These are phyloP conservation scores for Aspergillus japonicus DNA, from an alignment of 2,329 filamentous ascomycete genomes.

Conservation along the genomic window DNA sequence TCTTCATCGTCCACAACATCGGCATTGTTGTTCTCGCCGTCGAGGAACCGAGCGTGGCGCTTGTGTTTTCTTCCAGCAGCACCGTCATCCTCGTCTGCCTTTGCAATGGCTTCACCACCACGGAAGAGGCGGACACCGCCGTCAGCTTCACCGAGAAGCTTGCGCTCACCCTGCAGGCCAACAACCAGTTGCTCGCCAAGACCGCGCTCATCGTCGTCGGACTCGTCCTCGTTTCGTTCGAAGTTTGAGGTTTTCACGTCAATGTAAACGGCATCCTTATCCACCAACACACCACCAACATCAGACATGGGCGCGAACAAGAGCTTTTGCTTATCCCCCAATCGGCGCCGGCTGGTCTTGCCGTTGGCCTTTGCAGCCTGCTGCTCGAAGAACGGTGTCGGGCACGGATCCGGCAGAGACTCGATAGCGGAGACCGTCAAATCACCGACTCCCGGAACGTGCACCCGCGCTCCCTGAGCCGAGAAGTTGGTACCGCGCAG, in stretches of 20 bases:
- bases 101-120: constrained; percentile 67
- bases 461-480: constrained; percentile 78
- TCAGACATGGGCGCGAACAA: constrained; percentile 98
- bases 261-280: constrained; percentile 95
- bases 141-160: constrained; percentile 76
- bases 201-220: constrained; percentile 68
- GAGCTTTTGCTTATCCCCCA: constrained; percentile 96
- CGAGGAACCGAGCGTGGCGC: constrained; percentile 51
- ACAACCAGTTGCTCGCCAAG: constrained; percentile 94
- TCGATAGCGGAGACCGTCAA: constrained; percentile 81
- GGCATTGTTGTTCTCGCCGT: constrained; percentile 53
- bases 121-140: constrained; percentile 83
- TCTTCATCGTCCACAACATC: constrained; percentile 59
- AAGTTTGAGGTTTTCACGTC: constrained; percentile 72
- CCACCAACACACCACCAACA: constrained; percentile 90
- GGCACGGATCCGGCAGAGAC: constrained; percentile 87
- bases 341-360: constrained; percentile 72
- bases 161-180: constrained; percentile 77
- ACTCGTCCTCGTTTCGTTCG: constrained; percentile 57
- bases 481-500: constrained; percentile 92
- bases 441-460: constrained; percentile 90
- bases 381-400: constrained; percentile 87
- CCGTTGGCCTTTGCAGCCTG: constrained; percentile 79
- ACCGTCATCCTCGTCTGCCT: constrained; percentile 55
- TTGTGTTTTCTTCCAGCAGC: constrained; percentile 58